Evolutionary conservation across 2,329 filamentous ascomycete species (phyloP).

Genomic region (Aspergillus hortae): DNA sequence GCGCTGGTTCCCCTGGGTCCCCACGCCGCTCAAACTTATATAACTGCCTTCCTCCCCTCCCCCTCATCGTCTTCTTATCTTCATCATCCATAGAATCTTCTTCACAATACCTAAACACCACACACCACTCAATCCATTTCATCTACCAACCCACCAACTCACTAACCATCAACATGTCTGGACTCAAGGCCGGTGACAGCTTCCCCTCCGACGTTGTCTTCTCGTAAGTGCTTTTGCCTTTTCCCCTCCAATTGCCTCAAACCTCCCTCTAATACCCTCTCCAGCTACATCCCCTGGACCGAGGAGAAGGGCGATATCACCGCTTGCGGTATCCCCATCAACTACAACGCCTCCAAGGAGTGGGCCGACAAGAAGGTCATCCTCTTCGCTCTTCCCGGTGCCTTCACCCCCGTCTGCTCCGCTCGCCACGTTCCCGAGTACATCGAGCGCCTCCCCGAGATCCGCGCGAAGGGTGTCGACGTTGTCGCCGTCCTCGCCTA

Average conservation of each 20-base stretch:
- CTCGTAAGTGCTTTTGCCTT: constrained; percentile 49
- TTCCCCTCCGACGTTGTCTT: constrained; percentile 81
- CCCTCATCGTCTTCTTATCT: constrained; percentile 3
- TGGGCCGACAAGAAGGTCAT: constrained; percentile 69
- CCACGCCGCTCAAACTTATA: constrained; percentile 14
- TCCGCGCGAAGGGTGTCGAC: constrained; percentile 80
- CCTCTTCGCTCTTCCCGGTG: constrained; percentile 66
- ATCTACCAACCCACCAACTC: not conserved
- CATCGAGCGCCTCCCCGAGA: constrained; percentile 65
- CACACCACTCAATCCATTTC: constrained; percentile 4
- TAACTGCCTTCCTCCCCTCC: constrained; percentile 12
- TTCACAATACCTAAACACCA: constrained; percentile 4
- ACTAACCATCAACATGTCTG: constrained; percentile 50
- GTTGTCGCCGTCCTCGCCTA: constrained; percentile 74
- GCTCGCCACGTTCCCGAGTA: constrained; percentile 77
- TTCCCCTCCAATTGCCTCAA: not conserved
- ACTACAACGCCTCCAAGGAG: constrained; percentile 76
- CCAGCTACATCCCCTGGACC: constrained; percentile 72
- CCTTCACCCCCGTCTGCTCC: constrained; percentile 85
- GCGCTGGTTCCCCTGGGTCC: not conserved
- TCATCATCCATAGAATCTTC: constrained; percentile 3
- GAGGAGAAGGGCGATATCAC: constrained; percentile 66
- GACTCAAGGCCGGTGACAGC: constrained; percentile 73
- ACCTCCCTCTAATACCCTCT: constrained; percentile 6
- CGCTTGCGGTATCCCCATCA: constrained; percentile 72